Conservation (phyloP, 805 yeast genomes). For the Monosporozyma unispora region DNA sequence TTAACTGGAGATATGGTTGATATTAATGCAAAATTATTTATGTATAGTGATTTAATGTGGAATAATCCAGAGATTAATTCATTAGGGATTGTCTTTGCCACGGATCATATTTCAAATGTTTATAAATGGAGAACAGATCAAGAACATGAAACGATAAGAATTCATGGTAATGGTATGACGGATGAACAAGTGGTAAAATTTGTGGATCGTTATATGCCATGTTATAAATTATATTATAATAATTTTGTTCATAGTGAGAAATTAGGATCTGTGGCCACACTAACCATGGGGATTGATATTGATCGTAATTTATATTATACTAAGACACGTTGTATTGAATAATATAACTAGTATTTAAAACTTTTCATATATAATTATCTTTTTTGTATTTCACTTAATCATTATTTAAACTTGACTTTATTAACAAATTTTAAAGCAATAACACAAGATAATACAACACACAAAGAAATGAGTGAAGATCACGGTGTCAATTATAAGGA, state of each 20-base stretch:
- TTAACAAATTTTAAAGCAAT: neutral
- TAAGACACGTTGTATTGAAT: conserved; percentile 12
- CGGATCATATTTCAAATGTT: conserved; percentile 53
- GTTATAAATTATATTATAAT: conserved; percentile 61
- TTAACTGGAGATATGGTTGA: conserved; percentile 24
- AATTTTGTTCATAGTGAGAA: conserved; percentile 31
- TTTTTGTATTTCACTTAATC: neutral
- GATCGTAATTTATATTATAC: conserved; percentile 17
- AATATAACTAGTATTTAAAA: neutral
- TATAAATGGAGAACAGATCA: conserved; percentile 73
- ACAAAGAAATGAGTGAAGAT: neutral
- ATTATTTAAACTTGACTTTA: neutral
- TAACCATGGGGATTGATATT: conserved; percentile 24
- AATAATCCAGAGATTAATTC: conserved; percentile 47
- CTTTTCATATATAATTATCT: neutral
- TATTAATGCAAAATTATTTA: conserved; percentile 44
- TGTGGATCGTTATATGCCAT: conserved; percentile 80
- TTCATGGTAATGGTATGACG: conserved; percentile 69
- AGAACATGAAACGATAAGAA: conserved; percentile 21
- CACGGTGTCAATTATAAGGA: neutral
- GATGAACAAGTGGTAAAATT: conserved; percentile 59
- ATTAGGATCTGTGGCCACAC: conserved; percentile 23
- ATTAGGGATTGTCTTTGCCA: conserved; percentile 50
- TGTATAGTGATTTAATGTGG: conserved; percentile 39
- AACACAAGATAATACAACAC: neutral